These are phyloP conservation scores for Helotiales sp. DNA, from an alignment of 2,329 filamentous ascomycete species.

Conservation along the genomic window DNA sequence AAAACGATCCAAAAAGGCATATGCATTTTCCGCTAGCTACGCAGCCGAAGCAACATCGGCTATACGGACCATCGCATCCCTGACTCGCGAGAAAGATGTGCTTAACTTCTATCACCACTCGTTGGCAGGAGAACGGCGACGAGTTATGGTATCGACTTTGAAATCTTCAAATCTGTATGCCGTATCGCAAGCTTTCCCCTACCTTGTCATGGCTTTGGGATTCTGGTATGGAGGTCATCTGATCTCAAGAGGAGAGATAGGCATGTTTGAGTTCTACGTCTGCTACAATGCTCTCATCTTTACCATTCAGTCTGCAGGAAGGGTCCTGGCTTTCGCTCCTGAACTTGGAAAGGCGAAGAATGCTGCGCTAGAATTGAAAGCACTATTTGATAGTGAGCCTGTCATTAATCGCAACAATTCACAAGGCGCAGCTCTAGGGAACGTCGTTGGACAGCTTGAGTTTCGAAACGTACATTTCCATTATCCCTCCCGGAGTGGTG, in stretches of 20 bases:
- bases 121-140: not conserved
- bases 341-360: conserved; percentile 89
- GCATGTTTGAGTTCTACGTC: conserved; percentile 48
- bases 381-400: conserved; percentile 76
- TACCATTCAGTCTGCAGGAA: conserved; percentile 9
- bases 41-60: conserved; percentile 46
- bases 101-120: not conserved
- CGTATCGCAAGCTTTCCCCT: conserved; percentile 27
- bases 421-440: conserved; percentile 59
- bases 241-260: conserved; percentile 40
- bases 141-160: conserved; percentile 9
- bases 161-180: conserved; percentile 33
- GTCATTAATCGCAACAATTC: conserved; percentile 76
- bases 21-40: conserved; percentile 42
- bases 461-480: conserved; percentile 13
- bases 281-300: conserved; percentile 48
- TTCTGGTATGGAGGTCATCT: conserved; percentile 43
- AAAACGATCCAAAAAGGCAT: conserved; percentile 36
- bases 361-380: conserved; percentile 75
- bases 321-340: conserved; percentile 13
- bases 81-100: conserved; percentile 39
- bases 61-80: conserved; percentile 45
- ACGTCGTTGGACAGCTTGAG: conserved; percentile 67
- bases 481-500: conserved; percentile 9
- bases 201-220: conserved; percentile 36